These are phyloP conservation scores for Gossypium aridum DNA, from an alignment of 441 rosid species.

Conservation along the genomic window DNA sequence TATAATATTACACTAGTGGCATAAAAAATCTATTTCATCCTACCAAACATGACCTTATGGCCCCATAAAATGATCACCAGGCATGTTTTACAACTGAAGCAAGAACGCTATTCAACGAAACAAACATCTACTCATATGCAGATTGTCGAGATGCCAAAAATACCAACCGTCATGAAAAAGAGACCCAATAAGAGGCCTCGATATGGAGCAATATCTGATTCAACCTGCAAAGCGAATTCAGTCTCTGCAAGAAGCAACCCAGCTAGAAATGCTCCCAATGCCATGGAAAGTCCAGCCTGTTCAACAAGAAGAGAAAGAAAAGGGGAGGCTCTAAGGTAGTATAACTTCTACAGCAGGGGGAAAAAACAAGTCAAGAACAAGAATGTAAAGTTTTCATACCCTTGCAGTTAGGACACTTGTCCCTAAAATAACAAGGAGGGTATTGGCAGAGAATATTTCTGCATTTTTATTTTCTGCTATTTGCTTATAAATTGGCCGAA, in stretches of 20 bases:
- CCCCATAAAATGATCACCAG: neutral
- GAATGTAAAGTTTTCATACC: constrained; percentile 40
- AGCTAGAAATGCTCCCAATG: constrained; percentile 96
- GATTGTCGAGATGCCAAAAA: constrained; percentile 8
- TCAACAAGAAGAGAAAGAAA: constrained; percentile 23
- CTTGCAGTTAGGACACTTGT: constrained; percentile 98
- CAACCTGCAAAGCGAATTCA: constrained; percentile 98
- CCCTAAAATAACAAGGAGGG: constrained; percentile 94
- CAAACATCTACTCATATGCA: neutral
- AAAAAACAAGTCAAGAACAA: constrained; percentile 4
- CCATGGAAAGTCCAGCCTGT: constrained; percentile 99
- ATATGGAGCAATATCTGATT: constrained; percentile 98
- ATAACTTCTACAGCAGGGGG: neutral
- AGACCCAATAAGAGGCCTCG: constrained; percentile 98
- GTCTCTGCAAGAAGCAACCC: constrained; percentile 99
- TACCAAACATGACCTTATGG: neutral
- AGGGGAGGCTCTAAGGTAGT: constrained; percentile 12
- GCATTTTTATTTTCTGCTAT: constrained; percentile 98
- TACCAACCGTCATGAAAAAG: constrained; percentile 97
- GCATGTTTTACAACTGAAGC: neutral
- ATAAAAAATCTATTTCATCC: neutral
- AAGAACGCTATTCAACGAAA: neutral
- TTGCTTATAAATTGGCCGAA: constrained; percentile 96
- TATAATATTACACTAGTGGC: neutral
- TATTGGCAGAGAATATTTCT: constrained; percentile 96